Evolutionary conservation across 78 protist genomes (phyloP).

Genomic region (slime mould (Dictyostelium discoideum)): DNA sequence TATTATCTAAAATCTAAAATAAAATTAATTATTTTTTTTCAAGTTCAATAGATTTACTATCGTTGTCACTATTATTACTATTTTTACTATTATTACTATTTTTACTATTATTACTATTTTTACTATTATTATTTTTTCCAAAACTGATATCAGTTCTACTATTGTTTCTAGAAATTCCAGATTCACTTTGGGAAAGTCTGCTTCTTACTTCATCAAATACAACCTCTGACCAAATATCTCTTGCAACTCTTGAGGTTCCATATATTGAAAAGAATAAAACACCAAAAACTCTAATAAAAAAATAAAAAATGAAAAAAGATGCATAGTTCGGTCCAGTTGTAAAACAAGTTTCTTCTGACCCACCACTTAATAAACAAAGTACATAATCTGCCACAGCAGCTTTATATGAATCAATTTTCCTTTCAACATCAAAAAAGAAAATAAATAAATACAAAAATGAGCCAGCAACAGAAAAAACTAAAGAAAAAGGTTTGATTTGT

Average conservation of each 20-base stretch:
- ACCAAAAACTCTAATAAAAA: slow-evolving; percentile 5
- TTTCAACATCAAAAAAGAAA: slow-evolving; percentile 7
- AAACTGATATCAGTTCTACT: not conserved
- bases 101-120: not conserved
- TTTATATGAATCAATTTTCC: not conserved
- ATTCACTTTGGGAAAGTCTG: not conserved
- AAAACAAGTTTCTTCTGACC: not conserved
- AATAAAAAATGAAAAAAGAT: not conserved
- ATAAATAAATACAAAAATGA: not conserved
- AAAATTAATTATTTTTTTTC: not conserved
- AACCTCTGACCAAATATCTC: not conserved
- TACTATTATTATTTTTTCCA: not conserved
- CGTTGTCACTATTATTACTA: not conserved
- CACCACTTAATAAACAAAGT: not conserved
- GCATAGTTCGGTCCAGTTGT: not conserved
- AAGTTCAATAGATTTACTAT: not conserved
- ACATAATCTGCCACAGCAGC: not conserved
- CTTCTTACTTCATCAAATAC: not conserved
- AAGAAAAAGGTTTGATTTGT: slow-evolving; percentile 41
- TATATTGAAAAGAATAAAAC: not conserved
- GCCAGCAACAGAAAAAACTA: slow-evolving; percentile 7
- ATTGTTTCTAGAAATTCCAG: not conserved
- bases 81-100: not conserved
- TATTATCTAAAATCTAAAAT: no score
- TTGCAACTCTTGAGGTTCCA: not conserved